Conservation (phyloP, 2,329 filamentous ascomycete species). For the Pyricularia grisea region DNA sequence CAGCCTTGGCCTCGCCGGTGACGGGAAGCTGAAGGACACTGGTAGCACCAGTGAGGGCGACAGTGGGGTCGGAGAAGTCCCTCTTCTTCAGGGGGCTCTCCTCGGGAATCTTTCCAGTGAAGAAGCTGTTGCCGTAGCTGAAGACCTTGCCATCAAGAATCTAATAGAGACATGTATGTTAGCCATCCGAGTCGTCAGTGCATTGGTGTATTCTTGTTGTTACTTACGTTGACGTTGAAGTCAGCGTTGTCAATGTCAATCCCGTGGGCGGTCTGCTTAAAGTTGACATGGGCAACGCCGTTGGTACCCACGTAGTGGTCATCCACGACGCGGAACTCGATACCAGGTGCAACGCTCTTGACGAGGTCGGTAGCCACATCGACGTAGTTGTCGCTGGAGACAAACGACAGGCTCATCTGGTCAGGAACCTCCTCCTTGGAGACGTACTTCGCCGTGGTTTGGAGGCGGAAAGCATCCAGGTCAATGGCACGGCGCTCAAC, state of each 20-base stretch:
- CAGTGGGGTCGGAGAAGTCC: constrained; percentile 29
- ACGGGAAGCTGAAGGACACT: constrained; percentile 29
- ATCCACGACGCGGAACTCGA: constrained; percentile 37
- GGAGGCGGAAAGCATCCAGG: constrained; percentile 21
- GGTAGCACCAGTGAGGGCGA: constrained; percentile 31
- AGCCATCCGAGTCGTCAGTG: background rate
- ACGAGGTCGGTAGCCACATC: constrained; percentile 34
- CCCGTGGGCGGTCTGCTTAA: constrained; percentile 48
- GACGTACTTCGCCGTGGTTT: constrained; percentile 19
- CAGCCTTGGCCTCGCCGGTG: constrained; percentile 27
- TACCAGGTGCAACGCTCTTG: constrained; percentile 24
- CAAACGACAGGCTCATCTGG: constrained; percentile 13
- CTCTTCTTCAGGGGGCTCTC: constrained; percentile 28
- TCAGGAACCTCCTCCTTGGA: constrained; percentile 16
- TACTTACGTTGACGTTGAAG: constrained; percentile 49
- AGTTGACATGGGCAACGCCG: constrained; percentile 47
- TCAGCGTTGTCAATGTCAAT: constrained; percentile 52
- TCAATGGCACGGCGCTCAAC: constrained; percentile 22
- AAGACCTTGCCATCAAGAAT: constrained; percentile 41
- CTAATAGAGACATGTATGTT: background rate
- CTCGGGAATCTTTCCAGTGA: constrained; percentile 31
- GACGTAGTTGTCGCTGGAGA: constrained; percentile 26
- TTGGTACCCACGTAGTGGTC: constrained; percentile 46
- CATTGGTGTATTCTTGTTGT: background rate
- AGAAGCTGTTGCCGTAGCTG: constrained; percentile 43